phyloP scores from a whole-genome alignment of 768 basidiomycete genomes.

The Coprinopsis marcescibilis region DNA sequence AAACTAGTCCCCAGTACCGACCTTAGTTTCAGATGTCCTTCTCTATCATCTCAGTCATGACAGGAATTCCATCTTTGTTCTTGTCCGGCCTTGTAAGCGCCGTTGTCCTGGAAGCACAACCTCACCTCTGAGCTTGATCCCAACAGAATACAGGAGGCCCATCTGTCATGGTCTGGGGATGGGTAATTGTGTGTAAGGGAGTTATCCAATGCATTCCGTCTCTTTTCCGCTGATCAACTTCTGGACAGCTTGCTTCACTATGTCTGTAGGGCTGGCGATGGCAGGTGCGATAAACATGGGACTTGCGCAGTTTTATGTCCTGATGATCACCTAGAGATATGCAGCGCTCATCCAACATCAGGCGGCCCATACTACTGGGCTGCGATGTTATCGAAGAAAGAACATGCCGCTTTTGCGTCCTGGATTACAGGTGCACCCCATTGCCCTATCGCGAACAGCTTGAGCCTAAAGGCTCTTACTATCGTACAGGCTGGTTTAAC shows the following conservation, averaged over 20 bases:
- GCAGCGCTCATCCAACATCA: conserved; percentile 64
- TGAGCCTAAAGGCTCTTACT: too few species aligned
- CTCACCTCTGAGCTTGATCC: background rate
- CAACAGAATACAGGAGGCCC: conserved; percentile 67
- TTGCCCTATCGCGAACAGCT: too few species aligned
- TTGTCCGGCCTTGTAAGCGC: conserved; percentile 57
- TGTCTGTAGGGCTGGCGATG: conserved; percentile 71
- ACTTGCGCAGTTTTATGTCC: background rate
- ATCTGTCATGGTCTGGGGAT: conserved; percentile 77
- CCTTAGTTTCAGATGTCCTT: conserved; percentile 44
- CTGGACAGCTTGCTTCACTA: conserved; percentile 55
- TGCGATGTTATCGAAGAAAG: conserved; percentile 58
- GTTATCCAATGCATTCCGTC: background rate
- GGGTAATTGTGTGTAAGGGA: conserved; percentile 55
- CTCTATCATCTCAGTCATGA: conserved; percentile 72
- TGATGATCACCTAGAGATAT: conserved; percentile 32
- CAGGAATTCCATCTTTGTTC: conserved; percentile 66
- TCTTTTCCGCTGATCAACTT: background rate
- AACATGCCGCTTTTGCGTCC: conserved; percentile 57
- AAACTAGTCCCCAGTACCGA: conserved; percentile 2
- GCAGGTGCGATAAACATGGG: conserved; percentile 44
- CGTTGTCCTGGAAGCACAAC: background rate
- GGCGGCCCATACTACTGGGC: conserved; percentile 81
- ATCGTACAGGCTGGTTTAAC: conserved; percentile 80
- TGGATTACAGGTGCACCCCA: too few species aligned